phyloP scores from a whole-genome alignment of 345 rosid genomes.

The Arabidopsis suecica region DNA sequence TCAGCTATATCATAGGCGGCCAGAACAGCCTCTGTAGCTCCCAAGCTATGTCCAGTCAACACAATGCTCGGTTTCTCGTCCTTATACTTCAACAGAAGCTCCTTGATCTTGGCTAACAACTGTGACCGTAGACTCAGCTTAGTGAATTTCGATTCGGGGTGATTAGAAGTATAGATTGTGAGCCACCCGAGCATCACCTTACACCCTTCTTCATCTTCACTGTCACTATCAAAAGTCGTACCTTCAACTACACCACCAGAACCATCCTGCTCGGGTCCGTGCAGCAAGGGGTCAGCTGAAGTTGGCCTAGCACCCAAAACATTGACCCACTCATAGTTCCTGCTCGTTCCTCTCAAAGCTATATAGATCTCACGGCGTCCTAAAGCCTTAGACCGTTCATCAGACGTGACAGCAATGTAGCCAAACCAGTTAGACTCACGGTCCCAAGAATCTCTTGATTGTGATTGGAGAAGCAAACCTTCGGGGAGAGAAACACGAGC shows the following conservation, averaged over 20 bases:
- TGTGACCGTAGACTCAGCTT: slow-evolving; percentile 64
- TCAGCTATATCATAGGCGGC: slow-evolving; percentile 74
- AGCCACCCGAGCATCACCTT: slow-evolving; percentile 90
- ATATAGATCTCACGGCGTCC: slow-evolving; percentile 85
- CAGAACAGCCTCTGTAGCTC: slow-evolving; percentile 74
- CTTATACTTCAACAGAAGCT: slow-evolving; percentile 53
- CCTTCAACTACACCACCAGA: slow-evolving; percentile 4
- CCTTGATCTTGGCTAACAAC: slow-evolving; percentile 58
- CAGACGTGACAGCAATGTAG: slow-evolving; percentile 75
- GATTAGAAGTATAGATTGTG: slow-evolving; percentile 64
- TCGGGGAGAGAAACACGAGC: slow-evolving; percentile 64
- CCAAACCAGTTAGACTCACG: slow-evolving; percentile 99
- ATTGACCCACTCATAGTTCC: slow-evolving; percentile 84
- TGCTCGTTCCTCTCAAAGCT: slow-evolving; percentile 74
- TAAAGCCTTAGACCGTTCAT: slow-evolving; percentile 50
- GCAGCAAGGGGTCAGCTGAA: slow-evolving; percentile 58
- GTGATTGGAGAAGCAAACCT: slow-evolving; percentile 71
- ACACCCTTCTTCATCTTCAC: slow-evolving; percentile 59
- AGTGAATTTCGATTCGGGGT: slow-evolving; percentile 70
- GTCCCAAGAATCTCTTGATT: slow-evolving; percentile 83
- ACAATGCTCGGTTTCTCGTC: slow-evolving; percentile 67
- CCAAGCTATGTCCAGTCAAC: slow-evolving; percentile 82
- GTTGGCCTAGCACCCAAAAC: slow-evolving; percentile 63
- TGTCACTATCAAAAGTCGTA: slow-evolving; percentile 41
- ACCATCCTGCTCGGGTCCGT: slow-evolving; percentile 15